phyloP scores from a whole-genome alignment of 345 rosid genomes.

The Trapa incisa region DNA sequence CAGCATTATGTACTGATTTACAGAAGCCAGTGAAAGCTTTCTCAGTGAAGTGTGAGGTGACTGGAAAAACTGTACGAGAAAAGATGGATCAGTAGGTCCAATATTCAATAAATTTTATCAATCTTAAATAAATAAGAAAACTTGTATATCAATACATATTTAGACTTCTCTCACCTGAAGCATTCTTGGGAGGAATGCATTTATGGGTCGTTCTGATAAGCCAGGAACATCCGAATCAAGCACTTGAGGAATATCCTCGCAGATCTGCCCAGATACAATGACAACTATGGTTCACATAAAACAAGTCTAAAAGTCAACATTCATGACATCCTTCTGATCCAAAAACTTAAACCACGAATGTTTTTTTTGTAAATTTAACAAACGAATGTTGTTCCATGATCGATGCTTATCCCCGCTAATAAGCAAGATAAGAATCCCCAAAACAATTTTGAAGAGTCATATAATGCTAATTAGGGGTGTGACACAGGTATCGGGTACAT shows the following conservation, averaged over 20 bases:
- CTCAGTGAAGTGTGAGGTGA: conserved; percentile 75
- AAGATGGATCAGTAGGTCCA: no score
- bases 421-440: no score
- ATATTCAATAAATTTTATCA: conserved; percentile 12
- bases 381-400: no score
- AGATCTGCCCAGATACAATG: conserved; percentile 34
- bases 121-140: not conserved
- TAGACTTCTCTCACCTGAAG: conserved; percentile 38
- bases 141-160: not conserved
- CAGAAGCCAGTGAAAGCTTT: conserved; percentile 75
- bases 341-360: no score
- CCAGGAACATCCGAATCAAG: conserved; percentile 86
- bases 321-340: not conserved
- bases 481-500: no score
- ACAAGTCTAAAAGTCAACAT: not conserved
- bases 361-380: no score
- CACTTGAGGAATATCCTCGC: conserved; percentile 88
- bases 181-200: conserved; percentile 64
- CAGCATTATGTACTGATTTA: conserved; percentile 75
- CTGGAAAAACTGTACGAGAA: conserved; percentile 49
- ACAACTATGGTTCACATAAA: not conserved
- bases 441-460: no score
- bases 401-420: no score
- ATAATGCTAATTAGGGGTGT: no score
- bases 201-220: conserved; percentile 73